Conservation (phyloP, 2,329 filamentous ascomycete genomes). For the Fusarium chlamydosporum region DNA sequence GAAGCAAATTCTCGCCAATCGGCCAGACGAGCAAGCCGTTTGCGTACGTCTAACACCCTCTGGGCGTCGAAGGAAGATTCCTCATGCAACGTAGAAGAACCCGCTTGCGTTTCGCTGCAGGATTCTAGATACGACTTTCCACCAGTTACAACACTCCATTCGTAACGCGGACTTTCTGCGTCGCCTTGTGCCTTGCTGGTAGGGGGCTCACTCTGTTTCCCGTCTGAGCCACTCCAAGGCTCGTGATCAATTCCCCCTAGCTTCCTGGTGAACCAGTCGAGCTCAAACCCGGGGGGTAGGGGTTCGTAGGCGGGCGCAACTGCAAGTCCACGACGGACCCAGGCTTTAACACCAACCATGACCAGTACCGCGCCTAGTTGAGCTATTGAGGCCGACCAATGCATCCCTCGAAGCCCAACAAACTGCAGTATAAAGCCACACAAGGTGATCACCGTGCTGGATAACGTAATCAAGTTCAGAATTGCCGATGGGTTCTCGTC, state of each 20-base stretch:
- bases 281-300: background rate
- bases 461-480: fast-evolving
- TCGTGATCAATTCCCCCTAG: fast-evolving
- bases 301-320: background rate
- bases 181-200: background rate
- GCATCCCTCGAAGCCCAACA: background rate
- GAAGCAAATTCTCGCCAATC: background rate
- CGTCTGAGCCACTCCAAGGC: fast-evolving
- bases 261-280: background rate
- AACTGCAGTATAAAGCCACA: background rate
- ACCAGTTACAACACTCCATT: background rate
- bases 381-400: background rate
- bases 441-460: background rate
- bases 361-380: fast-evolving
- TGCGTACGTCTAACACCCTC: background rate
- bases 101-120: too few species aligned
- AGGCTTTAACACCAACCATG: background rate
- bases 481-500: too few species aligned
- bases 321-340: background rate
- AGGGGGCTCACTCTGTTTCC: fast-evolving
- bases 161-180: background rate
- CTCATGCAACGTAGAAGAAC: fast-evolving
- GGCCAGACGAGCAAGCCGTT: background rate
- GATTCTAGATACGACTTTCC: background rate
- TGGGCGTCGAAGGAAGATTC: background rate